phyloP scores from a whole-genome alignment of 1,284 basidiomycete species.

The Rugosomyces carneus region DNA sequence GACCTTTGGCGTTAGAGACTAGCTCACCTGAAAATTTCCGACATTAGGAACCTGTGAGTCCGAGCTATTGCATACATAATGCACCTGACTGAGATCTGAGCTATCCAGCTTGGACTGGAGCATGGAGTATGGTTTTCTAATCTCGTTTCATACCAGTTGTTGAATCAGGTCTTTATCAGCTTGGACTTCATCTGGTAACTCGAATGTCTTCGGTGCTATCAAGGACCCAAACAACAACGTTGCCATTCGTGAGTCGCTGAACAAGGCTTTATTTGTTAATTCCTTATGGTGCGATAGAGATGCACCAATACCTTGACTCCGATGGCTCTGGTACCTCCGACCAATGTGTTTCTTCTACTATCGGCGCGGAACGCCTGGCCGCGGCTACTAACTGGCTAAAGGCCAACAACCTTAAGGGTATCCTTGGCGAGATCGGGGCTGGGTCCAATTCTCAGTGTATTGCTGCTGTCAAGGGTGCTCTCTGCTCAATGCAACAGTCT shows the following conservation, averaged over 20 bases:
- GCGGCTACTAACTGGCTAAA: constrained; percentile 55
- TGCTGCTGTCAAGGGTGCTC: constrained; percentile 46
- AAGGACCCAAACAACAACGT: constrained; percentile 57
- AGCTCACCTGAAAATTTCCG: too few relatives aligned
- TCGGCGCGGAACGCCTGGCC: constrained; percentile 50
- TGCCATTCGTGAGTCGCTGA: constrained; percentile 39
- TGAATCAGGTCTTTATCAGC: constrained; percentile 23
- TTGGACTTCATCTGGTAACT: constrained; percentile 53
- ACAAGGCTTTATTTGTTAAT: background rate
- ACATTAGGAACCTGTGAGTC: constrained; percentile 38
- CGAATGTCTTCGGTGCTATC: constrained; percentile 43
- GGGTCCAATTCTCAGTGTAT: constrained; percentile 49
- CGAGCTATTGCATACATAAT: too few relatives aligned
- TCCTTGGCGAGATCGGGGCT: constrained; percentile 59
- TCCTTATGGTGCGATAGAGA: constrained; percentile 31
- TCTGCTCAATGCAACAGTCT: constrained; percentile 53
- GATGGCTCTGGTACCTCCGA: constrained; percentile 54
- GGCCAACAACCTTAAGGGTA: constrained; percentile 53
- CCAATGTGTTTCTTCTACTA: constrained; percentile 53
- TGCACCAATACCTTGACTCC: constrained; percentile 68
- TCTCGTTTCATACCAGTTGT: background rate
- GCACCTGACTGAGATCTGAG: background rate
- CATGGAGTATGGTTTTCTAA: constrained; percentile 35
- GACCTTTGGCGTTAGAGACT: too few relatives aligned
- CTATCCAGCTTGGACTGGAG: constrained; percentile 38